A percentile compares a stretch with the other conserved stretches of the same genome.
Conservation (phyloP, 768 basidiomycete genomes). For the Mycena venus region DNA sequence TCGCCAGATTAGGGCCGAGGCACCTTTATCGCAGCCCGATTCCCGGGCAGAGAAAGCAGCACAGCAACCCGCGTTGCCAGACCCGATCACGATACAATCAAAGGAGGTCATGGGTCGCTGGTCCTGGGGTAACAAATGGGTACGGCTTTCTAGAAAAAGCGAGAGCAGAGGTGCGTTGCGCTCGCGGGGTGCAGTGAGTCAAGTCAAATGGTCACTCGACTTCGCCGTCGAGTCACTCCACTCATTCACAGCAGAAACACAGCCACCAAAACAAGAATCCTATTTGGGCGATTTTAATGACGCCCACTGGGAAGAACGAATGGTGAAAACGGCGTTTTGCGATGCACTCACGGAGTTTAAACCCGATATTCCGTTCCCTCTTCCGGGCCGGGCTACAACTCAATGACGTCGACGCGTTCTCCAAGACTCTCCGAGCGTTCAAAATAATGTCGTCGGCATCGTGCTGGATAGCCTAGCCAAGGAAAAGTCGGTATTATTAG, state of each 20-base stretch:
- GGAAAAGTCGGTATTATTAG: not conserved
- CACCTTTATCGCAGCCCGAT: conserved; percentile 67
- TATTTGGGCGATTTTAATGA: not conserved
- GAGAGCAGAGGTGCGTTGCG: not conserved
- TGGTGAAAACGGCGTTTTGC: conserved; percentile 5
- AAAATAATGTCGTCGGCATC: too few relatives aligned
- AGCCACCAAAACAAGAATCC: conserved; percentile 25
- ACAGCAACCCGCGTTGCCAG: conserved; percentile 64
- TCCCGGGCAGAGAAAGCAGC: conserved; percentile 74
- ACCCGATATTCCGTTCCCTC: not conserved
- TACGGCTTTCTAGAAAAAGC: not conserved
- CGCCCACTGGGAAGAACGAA: not conserved
- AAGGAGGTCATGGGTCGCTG: conserved; percentile 35
- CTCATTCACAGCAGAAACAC: not conserved
- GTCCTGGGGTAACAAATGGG: not conserved
- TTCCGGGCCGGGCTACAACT: not conserved
- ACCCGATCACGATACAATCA: conserved; percentile 64
- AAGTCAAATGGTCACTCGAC: not conserved
- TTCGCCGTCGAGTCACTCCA: not conserved
- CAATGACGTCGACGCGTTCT: not conserved
- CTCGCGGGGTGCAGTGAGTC: not conserved
- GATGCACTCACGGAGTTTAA: not conserved
- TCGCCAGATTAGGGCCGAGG: conserved; percentile 21
- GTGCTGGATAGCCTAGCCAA: too few relatives aligned
- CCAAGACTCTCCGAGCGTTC: not conserved